A percentile compares a stretch with the other conserved stretches of the same genome.
Evolutionary conservation across 2,329 filamentous ascomycete species (phyloP).

Genomic region (Aspergillus ustus): DNA sequence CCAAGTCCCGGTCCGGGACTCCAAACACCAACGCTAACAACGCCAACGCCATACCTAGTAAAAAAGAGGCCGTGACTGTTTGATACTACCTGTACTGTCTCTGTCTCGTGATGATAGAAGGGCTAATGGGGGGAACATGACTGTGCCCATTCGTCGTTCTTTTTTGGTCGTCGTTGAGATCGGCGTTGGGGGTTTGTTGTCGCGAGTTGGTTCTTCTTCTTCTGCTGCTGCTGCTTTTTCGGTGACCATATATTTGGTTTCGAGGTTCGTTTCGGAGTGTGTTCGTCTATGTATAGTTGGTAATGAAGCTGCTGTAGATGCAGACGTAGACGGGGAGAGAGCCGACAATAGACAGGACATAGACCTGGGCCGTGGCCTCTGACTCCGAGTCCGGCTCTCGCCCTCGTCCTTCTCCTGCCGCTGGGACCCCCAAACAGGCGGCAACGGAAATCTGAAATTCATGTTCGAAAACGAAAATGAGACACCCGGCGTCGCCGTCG

Average conservation of each 20-base stretch:
- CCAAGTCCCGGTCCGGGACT: not conserved
- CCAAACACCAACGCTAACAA: conserved; percentile 20
- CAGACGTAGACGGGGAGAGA: not conserved
- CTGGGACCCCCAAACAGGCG: not conserved
- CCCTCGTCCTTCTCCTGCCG: not conserved
- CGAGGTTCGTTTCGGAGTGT: not conserved
- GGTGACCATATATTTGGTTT: not conserved
- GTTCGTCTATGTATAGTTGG: not conserved
- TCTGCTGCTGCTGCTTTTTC: not conserved
- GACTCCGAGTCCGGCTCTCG: not conserved
- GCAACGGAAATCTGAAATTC: conserved; percentile 13
- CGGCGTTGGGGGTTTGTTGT: not conserved
- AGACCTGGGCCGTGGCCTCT: conserved; percentile 4
- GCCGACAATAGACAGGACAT: not conserved
- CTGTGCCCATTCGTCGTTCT: conserved; percentile 21
- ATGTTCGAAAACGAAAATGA: conserved; percentile 14
- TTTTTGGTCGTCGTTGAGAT: conserved; percentile 10
- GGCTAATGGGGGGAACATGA: conserved; percentile 14
- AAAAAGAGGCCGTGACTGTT: conserved; percentile 25
- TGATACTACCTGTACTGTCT: not conserved
- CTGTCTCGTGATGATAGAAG: not conserved
- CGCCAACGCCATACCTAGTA: conserved; percentile 25
- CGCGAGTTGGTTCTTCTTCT: not conserved
- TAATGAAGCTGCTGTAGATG: not conserved
- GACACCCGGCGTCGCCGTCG: not conserved